Percentiles rank a stretch among this genome's conserved stretches.
phyloP scores from a whole-genome alignment of 805 yeast genomes.

The Lachancea nothofagi region DNA sequence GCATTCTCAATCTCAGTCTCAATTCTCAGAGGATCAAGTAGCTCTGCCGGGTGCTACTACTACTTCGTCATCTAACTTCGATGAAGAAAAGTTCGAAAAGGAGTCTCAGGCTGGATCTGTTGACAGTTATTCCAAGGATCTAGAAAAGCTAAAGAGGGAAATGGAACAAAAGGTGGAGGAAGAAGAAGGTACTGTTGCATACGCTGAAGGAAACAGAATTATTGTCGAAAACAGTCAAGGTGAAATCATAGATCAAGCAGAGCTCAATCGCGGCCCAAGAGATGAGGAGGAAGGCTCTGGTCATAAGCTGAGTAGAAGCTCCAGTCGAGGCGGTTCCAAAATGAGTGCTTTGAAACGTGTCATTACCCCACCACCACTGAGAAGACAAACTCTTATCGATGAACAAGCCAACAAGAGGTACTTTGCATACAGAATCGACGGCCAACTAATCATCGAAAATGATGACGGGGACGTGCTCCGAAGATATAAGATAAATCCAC shows the following conservation, averaged over 20 bases:
- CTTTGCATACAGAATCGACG: constrained; percentile 75
- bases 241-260: constrained; percentile 60
- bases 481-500: constrained; percentile 69
- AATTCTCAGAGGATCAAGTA: constrained; percentile 12
- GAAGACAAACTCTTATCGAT: constrained; percentile 20
- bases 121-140: constrained; percentile 12
- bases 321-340: constrained; percentile 28
- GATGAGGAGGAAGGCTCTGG: constrained; percentile 24
- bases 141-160: constrained; percentile 16
- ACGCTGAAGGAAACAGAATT: constrained; percentile 63
- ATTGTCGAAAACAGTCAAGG: constrained; percentile 82
- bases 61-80: constrained; percentile 10
- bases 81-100: constrained; percentile 7
- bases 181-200: constrained; percentile 38
- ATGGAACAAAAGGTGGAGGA: constrained; percentile 27
- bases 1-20: constrained; percentile 24
- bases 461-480: constrained; percentile 89
- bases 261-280: constrained; percentile 26
- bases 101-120: constrained; percentile 6
- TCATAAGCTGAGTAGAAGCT: constrained; percentile 11
- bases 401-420: constrained; percentile 24
- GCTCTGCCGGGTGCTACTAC: constrained; percentile 10
- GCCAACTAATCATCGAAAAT: constrained; percentile 76
- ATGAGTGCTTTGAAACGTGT: constrained; percentile 27
- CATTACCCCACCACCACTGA: constrained; percentile 19